Evolutionary conservation across 257 asterid species (phyloP).

Genomic region (Sherardia arvensis): DNA sequence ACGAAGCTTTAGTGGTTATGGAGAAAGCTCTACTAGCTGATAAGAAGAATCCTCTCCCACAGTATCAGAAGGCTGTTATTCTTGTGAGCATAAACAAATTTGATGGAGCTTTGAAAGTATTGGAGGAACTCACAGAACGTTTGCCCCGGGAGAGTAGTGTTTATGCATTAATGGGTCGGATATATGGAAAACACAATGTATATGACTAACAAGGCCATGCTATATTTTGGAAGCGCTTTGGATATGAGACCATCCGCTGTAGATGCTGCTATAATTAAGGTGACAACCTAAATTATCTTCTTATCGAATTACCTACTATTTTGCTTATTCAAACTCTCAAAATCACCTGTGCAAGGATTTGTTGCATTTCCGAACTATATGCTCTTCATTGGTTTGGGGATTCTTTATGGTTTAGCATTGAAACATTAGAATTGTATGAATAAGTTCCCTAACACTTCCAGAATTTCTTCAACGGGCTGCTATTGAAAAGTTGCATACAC

Average conservation of each 20-base stretch:
- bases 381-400: too few relatives aligned
- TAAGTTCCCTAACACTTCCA: too few relatives aligned
- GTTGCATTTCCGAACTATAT: too few relatives aligned
- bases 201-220: conserved; percentile 83
- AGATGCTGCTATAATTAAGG: conserved; percentile 92
- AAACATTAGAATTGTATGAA: too few relatives aligned
- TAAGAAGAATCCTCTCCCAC: conserved; percentile 92
- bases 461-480: too few relatives aligned
- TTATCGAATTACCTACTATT: too few relatives aligned
- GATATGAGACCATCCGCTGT: conserved; percentile 94
- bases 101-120: conserved; percentile 80
- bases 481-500: too few relatives aligned
- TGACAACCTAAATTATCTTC: conserved; percentile 45
- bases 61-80: too few relatives aligned
- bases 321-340: conserved; percentile 42
- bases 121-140: conserved; percentile 89
- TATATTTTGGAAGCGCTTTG: conserved; percentile 84
- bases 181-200: conserved; percentile 61
- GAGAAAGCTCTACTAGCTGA: conserved; percentile 88
- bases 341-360: too few relatives aligned
- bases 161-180: too few relatives aligned
- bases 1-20: conserved; percentile 79
- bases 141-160: conserved; percentile 92
- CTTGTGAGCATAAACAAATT: too few relatives aligned
- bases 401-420: too few relatives aligned